phyloP scores from a whole-genome alignment of 352 stramenopile species.

The Phytophthora sp. region DNA sequence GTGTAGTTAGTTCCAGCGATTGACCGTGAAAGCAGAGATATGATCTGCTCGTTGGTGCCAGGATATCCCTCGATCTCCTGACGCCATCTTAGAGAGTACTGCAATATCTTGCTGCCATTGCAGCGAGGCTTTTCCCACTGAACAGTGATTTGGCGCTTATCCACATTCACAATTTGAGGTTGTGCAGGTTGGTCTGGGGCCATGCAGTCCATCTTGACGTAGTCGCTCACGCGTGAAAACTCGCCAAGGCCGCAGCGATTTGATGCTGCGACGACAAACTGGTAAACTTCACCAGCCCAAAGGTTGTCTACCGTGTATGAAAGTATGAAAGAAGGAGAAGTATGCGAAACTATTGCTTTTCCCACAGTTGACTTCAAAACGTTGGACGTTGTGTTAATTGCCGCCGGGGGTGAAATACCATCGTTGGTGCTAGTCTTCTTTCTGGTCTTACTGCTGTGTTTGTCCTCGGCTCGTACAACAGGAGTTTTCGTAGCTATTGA shows the following conservation, averaged over 20 bases:
- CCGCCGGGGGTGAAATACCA: neutral
- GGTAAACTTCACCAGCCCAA: slow-evolving; percentile 76
- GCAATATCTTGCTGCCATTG: slow-evolving; percentile 75
- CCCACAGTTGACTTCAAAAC: slow-evolving; percentile 1
- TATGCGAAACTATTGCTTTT: neutral
- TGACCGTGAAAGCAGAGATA: slow-evolving; percentile 53
- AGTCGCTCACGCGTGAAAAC: slow-evolving; percentile 73
- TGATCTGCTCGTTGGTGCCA: neutral
- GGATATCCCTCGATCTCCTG: slow-evolving; percentile 27
- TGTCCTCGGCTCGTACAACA: neutral
- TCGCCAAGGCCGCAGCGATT: slow-evolving; percentile 69
- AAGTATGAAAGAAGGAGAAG: slow-evolving; percentile 2
- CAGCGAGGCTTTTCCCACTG: slow-evolving; percentile 63
- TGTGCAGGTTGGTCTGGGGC: slow-evolving; percentile 52
- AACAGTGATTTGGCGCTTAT: slow-evolving; percentile 47
- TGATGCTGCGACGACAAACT: slow-evolving; percentile 71
- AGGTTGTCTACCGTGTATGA: slow-evolving; percentile 49
- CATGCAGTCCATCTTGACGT: slow-evolving; percentile 73
- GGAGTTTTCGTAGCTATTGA: neutral
- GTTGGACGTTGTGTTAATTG: no score
- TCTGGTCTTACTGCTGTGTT: neutral
- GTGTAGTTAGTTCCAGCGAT: slow-evolving; percentile 59
- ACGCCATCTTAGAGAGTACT: slow-evolving; percentile 67
- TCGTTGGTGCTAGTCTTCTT: neutral
- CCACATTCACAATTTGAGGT: slow-evolving; percentile 42